Evolutionary conservation across 805 yeast genomes (phyloP), one percentile per base, ranked within the genome.

Genomic region (Maudiozyma serrabonitensis): DNA sequence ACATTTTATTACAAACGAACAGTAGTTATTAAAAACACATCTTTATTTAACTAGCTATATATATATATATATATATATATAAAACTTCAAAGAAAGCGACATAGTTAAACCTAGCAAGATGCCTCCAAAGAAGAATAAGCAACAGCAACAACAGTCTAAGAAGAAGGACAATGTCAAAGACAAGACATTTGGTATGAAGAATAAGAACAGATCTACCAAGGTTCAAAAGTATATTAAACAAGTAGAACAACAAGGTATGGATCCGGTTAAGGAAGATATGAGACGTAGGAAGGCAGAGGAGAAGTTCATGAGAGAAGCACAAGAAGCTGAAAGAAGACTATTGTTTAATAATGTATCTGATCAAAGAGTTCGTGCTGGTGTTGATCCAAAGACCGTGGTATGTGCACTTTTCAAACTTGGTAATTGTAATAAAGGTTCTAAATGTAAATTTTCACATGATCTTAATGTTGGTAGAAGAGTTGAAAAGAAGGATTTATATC

Each of bases 321-420:
- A 96, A 41, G 87, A 84, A 64, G 79, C 78, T 44, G 97, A 91
- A 62, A 95, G 95, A 5, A 83, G 87, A 13, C 83, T 84, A 16
- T 69, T 91, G 43, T 78, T 88, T 58, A 84, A 81, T 32, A 70
- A 80, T 0, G 73, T 80, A 4, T 73, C 87, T 46, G 84, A 79
- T 48, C 97, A 87, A 66, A 88, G 87, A 64, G 87, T 91, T 32
- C 95, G 96, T 41, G 89, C 91, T 62, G 99, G 99, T 47, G 97
- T 89, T 52, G 98, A 93, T 70, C 99, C 99, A 48, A 91, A 93
- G 70, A 80, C 95, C 1, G 84, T 93, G 35, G 69, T 93, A 19
- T 93, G 99, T 78, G 86, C 87, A 50, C 81, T 80, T 68, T 91
- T 88, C 80, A 93, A 83, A 69, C 80, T 84, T 56, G 88, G 95